phyloP scores from a whole-genome alignment of 2,329 filamentous ascomycete species.

The Colletotrichum filicis region DNA sequence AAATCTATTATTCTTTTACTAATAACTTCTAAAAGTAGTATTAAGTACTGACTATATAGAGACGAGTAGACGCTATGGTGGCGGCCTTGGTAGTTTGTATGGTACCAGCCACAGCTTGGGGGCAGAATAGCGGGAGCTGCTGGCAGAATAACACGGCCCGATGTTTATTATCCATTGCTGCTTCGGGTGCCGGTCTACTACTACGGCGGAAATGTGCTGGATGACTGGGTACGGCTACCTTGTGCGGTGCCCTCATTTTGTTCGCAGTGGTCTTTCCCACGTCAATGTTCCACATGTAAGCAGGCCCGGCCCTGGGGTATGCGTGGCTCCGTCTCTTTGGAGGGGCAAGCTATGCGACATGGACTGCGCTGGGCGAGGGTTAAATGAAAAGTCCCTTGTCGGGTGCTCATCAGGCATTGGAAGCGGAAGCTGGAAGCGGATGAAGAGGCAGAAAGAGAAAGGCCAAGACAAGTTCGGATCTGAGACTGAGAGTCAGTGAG shows the following conservation, averaged over 20 bases:
- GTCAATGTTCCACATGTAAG: conserved; percentile 18
- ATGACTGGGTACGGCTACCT: not conserved
- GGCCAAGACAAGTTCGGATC: not conserved
- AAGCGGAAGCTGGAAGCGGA: conserved; percentile 18
- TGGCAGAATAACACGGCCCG: too few relatives aligned
- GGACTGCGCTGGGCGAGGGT: not conserved
- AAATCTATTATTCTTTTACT: too few relatives aligned
- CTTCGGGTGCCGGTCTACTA: conserved; percentile 8
- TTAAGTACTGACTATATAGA: too few relatives aligned
- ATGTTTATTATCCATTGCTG: not conserved
- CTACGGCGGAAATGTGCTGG: not conserved
- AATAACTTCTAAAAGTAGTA: too few relatives aligned
- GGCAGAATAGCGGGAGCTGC: too few relatives aligned
- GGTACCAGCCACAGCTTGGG: too few relatives aligned
- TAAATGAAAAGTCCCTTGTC: conserved; percentile 2
- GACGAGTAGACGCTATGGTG: too few relatives aligned
- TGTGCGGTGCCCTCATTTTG: not conserved
- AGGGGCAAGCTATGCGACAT: conserved; percentile 12
- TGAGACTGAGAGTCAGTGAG: conserved; percentile 7
- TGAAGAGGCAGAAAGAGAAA: not conserved
- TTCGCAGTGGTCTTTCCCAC: conserved; percentile 3
- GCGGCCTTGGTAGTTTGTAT: too few relatives aligned
- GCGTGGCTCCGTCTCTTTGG: conserved; percentile 22
- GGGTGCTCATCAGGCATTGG: not conserved
- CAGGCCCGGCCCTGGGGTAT: conserved; percentile 10